phyloP scores from a whole-genome alignment of 2,329 filamentous ascomycete species.

The Calonectria hongkongensis region DNA sequence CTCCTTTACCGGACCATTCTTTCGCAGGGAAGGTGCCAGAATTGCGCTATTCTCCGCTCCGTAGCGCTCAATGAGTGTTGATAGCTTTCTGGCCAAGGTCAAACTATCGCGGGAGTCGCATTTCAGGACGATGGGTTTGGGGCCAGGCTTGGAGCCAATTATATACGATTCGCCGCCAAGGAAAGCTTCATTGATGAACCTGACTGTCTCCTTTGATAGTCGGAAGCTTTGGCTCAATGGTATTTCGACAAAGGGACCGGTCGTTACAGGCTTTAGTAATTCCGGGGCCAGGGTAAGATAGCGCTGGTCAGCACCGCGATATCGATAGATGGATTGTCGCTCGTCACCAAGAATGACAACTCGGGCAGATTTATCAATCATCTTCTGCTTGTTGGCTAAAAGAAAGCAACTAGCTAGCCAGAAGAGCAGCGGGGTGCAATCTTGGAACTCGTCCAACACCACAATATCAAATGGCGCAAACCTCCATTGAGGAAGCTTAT shows the following conservation, averaged over 20 bases:
- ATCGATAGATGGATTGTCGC: constrained; percentile 3
- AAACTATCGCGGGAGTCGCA: not conserved
- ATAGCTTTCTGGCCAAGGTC: not conserved
- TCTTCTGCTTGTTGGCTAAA: not conserved
- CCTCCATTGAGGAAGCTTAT: not conserved
- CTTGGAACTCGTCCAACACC: constrained; percentile 2
- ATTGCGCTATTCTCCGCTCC: not conserved
- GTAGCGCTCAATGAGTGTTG: not conserved
- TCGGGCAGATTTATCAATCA: not conserved
- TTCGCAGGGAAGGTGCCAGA: not conserved
- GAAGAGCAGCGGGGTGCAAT: not conserved
- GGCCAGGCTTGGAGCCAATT: not conserved
- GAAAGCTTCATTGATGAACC: not conserved
- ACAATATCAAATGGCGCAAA: not conserved
- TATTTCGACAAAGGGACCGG: not conserved
- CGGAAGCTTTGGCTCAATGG: not conserved
- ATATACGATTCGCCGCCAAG: not conserved
- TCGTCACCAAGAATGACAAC: not conserved
- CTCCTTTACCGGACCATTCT: not conserved
- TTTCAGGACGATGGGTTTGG: not conserved
- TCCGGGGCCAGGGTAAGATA: not conserved
- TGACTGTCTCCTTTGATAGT: not conserved
- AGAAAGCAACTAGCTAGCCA: not conserved
- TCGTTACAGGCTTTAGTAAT: not conserved
- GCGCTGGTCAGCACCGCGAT: not conserved